These are phyloP conservation scores for Cyclospora cayetanensis DNA, from an alignment of 169 alveolate species.

Conservation along the genomic window DNA sequence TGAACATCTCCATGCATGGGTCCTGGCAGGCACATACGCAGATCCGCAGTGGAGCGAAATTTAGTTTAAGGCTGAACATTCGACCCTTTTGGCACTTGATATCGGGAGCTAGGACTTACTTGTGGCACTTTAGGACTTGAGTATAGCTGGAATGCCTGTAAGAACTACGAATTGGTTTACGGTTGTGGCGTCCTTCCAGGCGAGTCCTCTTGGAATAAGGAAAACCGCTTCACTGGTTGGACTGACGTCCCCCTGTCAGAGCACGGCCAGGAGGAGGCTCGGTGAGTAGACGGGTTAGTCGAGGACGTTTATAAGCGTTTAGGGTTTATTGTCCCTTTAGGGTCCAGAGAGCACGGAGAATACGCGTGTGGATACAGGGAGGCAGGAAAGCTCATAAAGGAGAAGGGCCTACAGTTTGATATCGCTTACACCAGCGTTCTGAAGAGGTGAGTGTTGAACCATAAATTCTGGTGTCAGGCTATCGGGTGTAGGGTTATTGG, in stretches of 20 bases:
- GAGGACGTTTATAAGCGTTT: too few relatives aligned
- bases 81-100: too few relatives aligned
- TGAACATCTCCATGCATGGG: too few relatives aligned
- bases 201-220: constrained; percentile 96
- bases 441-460: constrained; percentile 90
- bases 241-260: constrained; percentile 95
- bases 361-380: constrained; percentile 72
- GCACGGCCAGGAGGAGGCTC: constrained; percentile 95
- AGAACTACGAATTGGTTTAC: too few relatives aligned
- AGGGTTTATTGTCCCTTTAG: background rate
- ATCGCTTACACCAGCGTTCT: constrained; percentile 95
- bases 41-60: too few relatives aligned
- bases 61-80: too few relatives aligned
- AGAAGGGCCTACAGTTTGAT: constrained; percentile 91
- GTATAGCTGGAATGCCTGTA: too few relatives aligned
- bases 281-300: constrained; percentile 70
- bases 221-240: constrained; percentile 98
- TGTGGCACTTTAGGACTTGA: too few relatives aligned
- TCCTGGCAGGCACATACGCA: too few relatives aligned
- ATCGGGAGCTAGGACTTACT: too few relatives aligned
- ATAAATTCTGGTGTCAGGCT: background rate
- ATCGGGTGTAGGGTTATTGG: background rate
- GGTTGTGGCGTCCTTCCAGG: too few relatives aligned
- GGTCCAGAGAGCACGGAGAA: too few relatives aligned
- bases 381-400: constrained; percentile 93